phyloP scores from a whole-genome alignment of 495 filamentous ascomycete species.

The Clavariopsis aquatica region DNA sequence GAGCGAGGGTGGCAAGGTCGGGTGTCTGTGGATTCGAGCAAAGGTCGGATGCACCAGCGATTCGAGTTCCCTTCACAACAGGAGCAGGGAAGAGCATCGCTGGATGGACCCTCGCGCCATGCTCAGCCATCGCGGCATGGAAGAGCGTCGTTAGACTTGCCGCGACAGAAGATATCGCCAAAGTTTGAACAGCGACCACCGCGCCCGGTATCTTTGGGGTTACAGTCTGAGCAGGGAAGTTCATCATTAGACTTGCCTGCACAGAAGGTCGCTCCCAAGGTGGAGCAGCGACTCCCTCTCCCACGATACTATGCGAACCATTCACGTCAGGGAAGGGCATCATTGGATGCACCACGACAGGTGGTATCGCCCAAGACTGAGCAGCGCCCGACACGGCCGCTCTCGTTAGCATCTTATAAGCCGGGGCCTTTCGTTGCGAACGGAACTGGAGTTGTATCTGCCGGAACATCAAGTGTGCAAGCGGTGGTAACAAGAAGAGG shows the following conservation, averaged over 20 bases:
- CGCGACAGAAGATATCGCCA: not conserved
- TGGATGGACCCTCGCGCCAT: not conserved
- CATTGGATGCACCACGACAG: not conserved
- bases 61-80: not conserved
- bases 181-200: not conserved
- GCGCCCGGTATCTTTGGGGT: not conserved
- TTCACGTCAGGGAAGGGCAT: not conserved
- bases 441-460: not conserved
- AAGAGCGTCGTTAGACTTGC: not conserved
- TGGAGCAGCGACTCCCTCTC: not conserved
- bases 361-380: not conserved
- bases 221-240: not conserved
- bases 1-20: not conserved
- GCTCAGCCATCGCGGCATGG: not conserved
- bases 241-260: not conserved
- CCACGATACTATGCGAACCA: not conserved
- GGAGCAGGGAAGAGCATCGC: not conserved
- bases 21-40: not conserved
- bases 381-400: not conserved
- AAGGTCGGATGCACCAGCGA: not conserved
- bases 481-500: not conserved
- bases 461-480: not conserved
- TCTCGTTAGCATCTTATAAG: not conserved
- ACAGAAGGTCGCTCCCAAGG: not conserved
- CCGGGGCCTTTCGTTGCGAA: too few species aligned